phyloP scores from a whole-genome alignment of 1,284 basidiomycete genomes.

The Microbotryomycetes sp. region DNA sequence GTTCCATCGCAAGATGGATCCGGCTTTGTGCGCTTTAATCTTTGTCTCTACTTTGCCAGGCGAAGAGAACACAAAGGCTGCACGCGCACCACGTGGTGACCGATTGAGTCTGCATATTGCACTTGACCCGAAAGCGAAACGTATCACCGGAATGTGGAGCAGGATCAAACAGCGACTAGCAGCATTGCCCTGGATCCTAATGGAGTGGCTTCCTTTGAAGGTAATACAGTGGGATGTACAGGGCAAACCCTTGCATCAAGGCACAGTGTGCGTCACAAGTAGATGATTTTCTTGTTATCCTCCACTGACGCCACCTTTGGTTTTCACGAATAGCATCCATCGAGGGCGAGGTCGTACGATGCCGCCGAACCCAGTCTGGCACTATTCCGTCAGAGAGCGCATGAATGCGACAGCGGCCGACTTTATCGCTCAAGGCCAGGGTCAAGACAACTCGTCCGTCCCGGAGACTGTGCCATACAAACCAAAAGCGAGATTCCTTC shows the following conservation, averaged over 20 bases:
- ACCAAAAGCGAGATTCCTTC: constrained; percentile 2
- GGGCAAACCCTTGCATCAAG: neutral
- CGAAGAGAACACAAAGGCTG: neutral
- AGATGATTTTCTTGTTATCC: neutral
- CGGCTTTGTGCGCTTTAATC: constrained; percentile 3
- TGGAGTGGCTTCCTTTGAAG: constrained; percentile 15
- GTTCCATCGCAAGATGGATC: neutral
- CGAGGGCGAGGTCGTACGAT: constrained; percentile 13
- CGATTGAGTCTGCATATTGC: constrained; percentile 6
- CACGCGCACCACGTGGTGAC: constrained; percentile 13
- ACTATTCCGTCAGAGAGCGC: constrained; percentile 13
- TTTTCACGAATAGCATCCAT: constrained; percentile 2
- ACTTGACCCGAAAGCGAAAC: neutral
- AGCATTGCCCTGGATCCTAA: constrained; percentile 8
- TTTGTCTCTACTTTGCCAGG: constrained; percentile 3
- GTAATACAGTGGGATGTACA: constrained; percentile 14
- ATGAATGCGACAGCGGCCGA: neutral
- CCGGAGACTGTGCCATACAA: constrained; percentile 9
- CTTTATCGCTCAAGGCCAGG: constrained; percentile 5
- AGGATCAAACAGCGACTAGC: neutral
- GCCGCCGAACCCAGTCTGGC: constrained; percentile 6
- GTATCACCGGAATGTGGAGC: neutral
- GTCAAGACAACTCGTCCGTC: constrained; percentile 5
- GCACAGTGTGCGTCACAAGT: neutral
- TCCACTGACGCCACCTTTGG: neutral